Evolutionary conservation across 78 protist species (phyloP).

Genomic region (Speleostelium caveatum): DNA sequence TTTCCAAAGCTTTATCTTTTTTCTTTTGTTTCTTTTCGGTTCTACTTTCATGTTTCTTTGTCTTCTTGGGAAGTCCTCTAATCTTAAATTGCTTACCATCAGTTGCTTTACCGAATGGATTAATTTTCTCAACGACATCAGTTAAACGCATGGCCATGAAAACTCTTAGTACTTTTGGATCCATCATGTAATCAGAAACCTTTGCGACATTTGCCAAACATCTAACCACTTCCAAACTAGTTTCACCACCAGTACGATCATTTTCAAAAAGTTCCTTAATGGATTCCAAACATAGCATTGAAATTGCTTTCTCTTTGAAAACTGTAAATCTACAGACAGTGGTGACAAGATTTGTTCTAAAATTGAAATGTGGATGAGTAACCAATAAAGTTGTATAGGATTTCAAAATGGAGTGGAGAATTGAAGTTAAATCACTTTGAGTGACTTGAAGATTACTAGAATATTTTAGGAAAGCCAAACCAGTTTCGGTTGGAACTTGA

Average conservation of each 20-base stretch:
- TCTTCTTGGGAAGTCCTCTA: not conserved
- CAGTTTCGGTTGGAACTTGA: not conserved
- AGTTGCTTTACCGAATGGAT: constrained; percentile 46
- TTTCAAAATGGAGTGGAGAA: constrained; percentile 9
- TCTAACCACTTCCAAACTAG: constrained; percentile 39
- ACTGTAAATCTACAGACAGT: constrained; percentile 43
- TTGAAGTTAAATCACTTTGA: not conserved
- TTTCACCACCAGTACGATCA: constrained; percentile 71
- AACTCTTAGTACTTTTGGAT: constrained; percentile 34
- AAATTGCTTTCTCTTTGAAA: constrained; percentile 22
- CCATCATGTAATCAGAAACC: constrained; percentile 35
- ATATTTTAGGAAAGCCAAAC: constrained; percentile 8
- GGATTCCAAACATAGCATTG: constrained; percentile 2
- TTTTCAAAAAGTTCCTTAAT: constrained; percentile 17
- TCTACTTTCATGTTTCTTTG: constrained; percentile 5
- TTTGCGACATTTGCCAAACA: constrained; percentile 69
- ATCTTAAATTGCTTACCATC: not conserved
- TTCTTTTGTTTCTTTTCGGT: constrained; percentile 18
- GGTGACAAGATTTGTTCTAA: constrained; percentile 50
- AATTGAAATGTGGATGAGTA: constrained; percentile 62
- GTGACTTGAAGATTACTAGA: not conserved
- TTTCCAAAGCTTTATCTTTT: constrained; percentile 38
- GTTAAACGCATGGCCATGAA: constrained; percentile 39
- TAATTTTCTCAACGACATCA: constrained; percentile 53
- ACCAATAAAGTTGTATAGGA: constrained; percentile 2